phyloP scores from a whole-genome alignment of 345 rosid genomes.

The Mangifera indica region DNA sequence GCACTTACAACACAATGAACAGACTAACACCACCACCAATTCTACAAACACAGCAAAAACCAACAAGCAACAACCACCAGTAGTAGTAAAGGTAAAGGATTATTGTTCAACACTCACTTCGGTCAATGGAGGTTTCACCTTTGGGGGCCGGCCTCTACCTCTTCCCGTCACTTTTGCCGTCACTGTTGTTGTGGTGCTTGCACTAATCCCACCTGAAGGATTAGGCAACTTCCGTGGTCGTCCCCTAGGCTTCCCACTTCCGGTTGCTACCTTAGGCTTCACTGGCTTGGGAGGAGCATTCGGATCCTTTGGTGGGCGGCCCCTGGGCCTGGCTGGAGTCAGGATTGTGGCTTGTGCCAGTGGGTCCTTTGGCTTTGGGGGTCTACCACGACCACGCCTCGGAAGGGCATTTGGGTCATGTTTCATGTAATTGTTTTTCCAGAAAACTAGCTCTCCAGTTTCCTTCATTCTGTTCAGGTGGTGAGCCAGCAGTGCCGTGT shows the following conservation, averaged over 20 bases:
- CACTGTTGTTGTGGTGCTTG: constrained; percentile 7
- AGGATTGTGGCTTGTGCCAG: constrained; percentile 13
- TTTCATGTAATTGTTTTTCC: constrained; percentile 61
- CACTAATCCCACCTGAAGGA: constrained; percentile 46
- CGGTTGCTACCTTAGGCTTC: constrained; percentile 35
- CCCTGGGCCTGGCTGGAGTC: constrained; percentile 45
- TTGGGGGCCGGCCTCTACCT: constrained; percentile 52
- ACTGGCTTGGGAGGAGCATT: constrained; percentile 33
- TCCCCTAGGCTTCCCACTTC: constrained; percentile 60
- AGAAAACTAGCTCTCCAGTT: constrained; percentile 49
- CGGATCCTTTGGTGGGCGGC: constrained; percentile 65
- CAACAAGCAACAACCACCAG: constrained; percentile 8
- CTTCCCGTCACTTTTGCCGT: constrained; percentile 14
- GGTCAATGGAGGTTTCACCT: constrained; percentile 36
- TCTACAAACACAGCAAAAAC: constrained; percentile 17
- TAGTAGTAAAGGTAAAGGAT: neutral
- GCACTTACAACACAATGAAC: constrained; percentile 10
- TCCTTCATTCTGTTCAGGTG: constrained; percentile 66
- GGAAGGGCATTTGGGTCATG: constrained; percentile 59
- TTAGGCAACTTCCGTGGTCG: constrained; percentile 62
- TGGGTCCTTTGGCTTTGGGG: constrained; percentile 56
- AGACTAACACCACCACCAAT: constrained; percentile 17
- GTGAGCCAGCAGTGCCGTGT: constrained; percentile 41
- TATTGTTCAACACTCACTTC: constrained; percentile 33
- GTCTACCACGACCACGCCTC: constrained; percentile 69